Conservation (phyloP, 345 rosid species). For the Geranium rotundifolium region DNA sequence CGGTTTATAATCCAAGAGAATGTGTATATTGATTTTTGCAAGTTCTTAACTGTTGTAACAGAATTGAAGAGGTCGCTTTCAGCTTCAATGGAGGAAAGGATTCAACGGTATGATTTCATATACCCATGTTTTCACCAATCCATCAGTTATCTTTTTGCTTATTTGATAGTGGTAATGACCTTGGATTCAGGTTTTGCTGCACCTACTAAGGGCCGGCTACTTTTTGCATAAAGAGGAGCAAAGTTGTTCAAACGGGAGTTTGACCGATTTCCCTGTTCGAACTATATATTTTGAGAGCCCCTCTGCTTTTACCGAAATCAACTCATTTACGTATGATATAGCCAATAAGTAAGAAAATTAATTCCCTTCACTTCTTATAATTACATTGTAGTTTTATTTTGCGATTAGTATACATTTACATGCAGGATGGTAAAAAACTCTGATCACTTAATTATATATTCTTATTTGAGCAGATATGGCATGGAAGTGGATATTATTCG, state of each 20-base stretch:
- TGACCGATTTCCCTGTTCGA: slow-evolving; percentile 58
- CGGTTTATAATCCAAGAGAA: not conserved
- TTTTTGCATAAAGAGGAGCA: slow-evolving; percentile 53
- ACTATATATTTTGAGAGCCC: slow-evolving; percentile 87
- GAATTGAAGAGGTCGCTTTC: slow-evolving; percentile 90
- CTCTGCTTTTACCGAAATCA: slow-evolving; percentile 82
- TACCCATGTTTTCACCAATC: slow-evolving; percentile 7
- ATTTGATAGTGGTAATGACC: slow-evolving; percentile 8
- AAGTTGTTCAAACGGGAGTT: slow-evolving; percentile 48
- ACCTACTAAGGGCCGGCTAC: slow-evolving; percentile 89
- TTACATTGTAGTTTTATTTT: not conserved
- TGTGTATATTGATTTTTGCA: slow-evolving; percentile 6
- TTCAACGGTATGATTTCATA: slow-evolving; percentile 61
- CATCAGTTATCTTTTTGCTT: slow-evolving; percentile 8
- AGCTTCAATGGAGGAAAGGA: slow-evolving; percentile 99
- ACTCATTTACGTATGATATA: slow-evolving; percentile 74
- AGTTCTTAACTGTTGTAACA: slow-evolving; percentile 21
- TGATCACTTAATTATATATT: not conserved
- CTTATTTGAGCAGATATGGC: slow-evolving; percentile 49
- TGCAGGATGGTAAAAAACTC: slow-evolving; percentile 1
- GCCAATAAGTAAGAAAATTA: slow-evolving; percentile 48
- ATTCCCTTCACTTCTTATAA: not conserved
- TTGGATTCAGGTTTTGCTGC: slow-evolving; percentile 70
- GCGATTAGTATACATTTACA: no score
- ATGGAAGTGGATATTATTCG: slow-evolving; percentile 70